Percentiles rank a stretch among this genome's conserved stretches.
Evolutionary conservation across 305 asterid species (phyloP).

Genomic region (Fraxinus ornus): DNA sequence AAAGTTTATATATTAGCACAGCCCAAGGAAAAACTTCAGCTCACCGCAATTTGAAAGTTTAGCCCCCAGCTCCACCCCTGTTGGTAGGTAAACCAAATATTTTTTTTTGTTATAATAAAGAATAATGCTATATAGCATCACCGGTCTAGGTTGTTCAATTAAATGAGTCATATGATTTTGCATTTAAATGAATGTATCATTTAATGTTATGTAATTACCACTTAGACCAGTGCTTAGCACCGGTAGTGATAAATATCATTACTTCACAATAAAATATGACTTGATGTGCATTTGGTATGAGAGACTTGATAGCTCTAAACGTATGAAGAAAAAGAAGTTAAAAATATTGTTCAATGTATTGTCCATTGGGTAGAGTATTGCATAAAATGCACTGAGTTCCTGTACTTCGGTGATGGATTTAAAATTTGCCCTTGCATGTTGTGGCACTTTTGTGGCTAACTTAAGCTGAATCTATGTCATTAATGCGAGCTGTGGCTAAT

Average conservation of each 20-base stretch:
- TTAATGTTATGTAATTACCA: too few relatives aligned
- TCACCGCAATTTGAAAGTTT: not conserved
- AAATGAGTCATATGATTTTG: too few relatives aligned
- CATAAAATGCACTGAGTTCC: not conserved
- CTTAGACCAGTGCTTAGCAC: too few relatives aligned
- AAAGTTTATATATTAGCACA: not conserved
- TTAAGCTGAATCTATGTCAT: not conserved
- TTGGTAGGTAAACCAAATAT: conserved; percentile 4
- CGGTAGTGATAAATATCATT: not conserved
- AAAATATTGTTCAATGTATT: not conserved
- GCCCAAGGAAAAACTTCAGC: not conserved
- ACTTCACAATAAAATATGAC: not conserved
- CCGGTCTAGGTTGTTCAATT: too few relatives aligned
- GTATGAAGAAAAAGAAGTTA: not conserved
- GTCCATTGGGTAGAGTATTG: not conserved
- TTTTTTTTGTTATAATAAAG: not conserved
- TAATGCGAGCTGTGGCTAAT: not conserved
- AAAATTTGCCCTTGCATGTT: not conserved
- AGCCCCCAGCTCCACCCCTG: not conserved
- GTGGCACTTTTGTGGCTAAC: not conserved
- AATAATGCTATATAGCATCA: not conserved
- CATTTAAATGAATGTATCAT: too few relatives aligned
- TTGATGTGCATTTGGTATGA: not conserved
- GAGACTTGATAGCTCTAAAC: not conserved
- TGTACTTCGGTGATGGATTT: not conserved